Base-by-base conservation (phyloP, 2,329 filamentous ascomycete genomes). In the Aspergillus chevalieri region DNA sequence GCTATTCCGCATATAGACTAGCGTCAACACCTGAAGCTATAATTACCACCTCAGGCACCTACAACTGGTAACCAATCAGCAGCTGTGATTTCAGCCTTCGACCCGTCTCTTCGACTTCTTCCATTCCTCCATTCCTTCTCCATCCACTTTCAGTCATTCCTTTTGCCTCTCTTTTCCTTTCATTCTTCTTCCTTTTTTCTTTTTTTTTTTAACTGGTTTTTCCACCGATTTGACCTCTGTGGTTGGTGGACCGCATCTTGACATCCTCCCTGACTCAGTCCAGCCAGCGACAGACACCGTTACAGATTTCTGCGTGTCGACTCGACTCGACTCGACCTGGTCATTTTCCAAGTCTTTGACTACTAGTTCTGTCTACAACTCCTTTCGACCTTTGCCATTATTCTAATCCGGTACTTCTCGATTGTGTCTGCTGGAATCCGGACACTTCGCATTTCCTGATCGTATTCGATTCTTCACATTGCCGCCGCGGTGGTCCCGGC, bases 1-100 rank as follows among this genome's bases (percentile, higher is more conserved):
- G 38, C 15, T 12, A 30, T 30, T 14, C 42, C 22, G 6, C 6
- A 44, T 17, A 3, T 7, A 7, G 8, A 15, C 22, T 28, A 44
- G 22, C 12, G 22, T 19, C 5, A 8, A 12, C 17, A 19, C 34
- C 34, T n/a, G 34, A 36, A 7, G 14, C 15, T 17, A 17, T 17
- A 41, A 2, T 4, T 17, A 3, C 9, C 9, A 50, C 53, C 51
- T 58, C 46, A 57, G 55, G 52, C 55, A 53, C 28, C 28, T 39
- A 49, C 17, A 41, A 3, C 4, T 19, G 3, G 10, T 9, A 21
- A 9, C 38, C 38, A 41, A 41, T 41, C 38, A 41, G 12, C 19
- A 15, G 5, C 38, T 17, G 17, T 41, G 38, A 3, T 19, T 41
- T 22, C 10, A 22, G 41, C 33, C 33, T 28, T 48, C 44, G 33